Conservation (phyloP, 768 basidiomycete genomes). For the Phylloporus rhodoxanthus region DNA sequence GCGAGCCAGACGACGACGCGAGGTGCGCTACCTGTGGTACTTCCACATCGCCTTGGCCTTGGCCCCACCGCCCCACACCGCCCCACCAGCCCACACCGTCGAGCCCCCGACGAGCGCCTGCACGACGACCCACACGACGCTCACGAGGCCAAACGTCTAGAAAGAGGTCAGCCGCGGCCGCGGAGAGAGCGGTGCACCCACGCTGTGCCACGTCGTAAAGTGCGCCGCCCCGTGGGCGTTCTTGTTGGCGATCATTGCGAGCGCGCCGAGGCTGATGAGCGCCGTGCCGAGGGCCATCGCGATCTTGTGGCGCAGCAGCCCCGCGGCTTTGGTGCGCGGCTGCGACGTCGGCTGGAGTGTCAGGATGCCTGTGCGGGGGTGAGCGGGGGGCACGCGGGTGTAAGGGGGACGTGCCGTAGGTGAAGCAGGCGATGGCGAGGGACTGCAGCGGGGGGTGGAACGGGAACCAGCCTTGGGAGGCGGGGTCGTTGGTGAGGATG, state of each 20-base stretch:
- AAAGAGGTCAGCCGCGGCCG: neutral
- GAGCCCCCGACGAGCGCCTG: conserved; percentile 62
- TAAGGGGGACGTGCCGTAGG: conserved; percentile 45
- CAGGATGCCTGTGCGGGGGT: conserved; percentile 47
- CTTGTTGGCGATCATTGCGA: conserved; percentile 64
- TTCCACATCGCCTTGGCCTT: conserved; percentile 78
- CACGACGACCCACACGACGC: conserved; percentile 53
- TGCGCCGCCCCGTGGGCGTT: conserved; percentile 43
- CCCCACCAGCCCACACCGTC: conserved; percentile 74
- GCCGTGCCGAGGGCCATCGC: conserved; percentile 53
- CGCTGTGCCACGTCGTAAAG: conserved; percentile 73
- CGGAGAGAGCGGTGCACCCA: conserved; percentile 29
- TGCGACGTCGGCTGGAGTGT: conserved; percentile 72
- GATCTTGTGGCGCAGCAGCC: conserved; percentile 64
- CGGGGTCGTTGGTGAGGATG: conserved; percentile 42
- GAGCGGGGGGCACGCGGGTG: neutral
- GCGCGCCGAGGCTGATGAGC: conserved; percentile 50
- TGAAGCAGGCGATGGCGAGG: conserved; percentile 49
- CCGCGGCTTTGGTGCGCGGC: conserved; percentile 58
- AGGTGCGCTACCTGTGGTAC: conserved; percentile 58
- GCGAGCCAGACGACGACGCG: neutral
- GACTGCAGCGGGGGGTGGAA: conserved; percentile 63
- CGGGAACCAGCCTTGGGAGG: conserved; percentile 52
- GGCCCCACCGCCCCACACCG: conserved; percentile 61
- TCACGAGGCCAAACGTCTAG: conserved; percentile 60